Evolutionary conservation across 2,329 filamentous ascomycete genomes (phyloP), one percentile per base, ranked within the genome.

Genomic region (Hyphodiscus sp.): DNA sequence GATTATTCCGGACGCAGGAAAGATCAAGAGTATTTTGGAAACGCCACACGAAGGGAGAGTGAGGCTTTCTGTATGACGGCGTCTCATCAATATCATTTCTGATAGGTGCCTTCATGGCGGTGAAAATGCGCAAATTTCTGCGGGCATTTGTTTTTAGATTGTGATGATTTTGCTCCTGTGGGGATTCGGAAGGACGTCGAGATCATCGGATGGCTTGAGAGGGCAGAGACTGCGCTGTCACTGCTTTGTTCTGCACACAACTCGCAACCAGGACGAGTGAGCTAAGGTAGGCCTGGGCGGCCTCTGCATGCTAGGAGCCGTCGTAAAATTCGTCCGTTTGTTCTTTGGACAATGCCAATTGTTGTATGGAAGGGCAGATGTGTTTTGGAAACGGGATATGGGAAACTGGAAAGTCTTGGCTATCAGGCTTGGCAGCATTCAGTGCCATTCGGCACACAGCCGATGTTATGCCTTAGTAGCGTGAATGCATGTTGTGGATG

Each of bases 401-500:
- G 38, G 42, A 41, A 47, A 38, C 16, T 10, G 4, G 11, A 38
- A 38, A 38, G 11, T 13, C 11, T 38, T 38, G 33, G 16, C 16
- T 13, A 38, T 26, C 23, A 38, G 29, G 29, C 29, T 8, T 33
- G 29, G n/a, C n/a, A 33, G 29, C 7, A 33, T 8, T 13, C 7
- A 33, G 29, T 33, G 29, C 13, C 33, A 38, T 57, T 56, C 54
- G 56, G 59, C 29, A 30, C 43, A 51, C 47, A 55, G 48, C 64
- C 63, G 61, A 64, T 47, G 46, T 65, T 63, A 65, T 67, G 64
- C 63, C 64, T 62, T 63, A 23, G 33, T 46, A 47, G 47, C 53
- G 47, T 42, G 45, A 46, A 26, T 26, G 23, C 8, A 8, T 26
- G 23, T 26, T 26, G 3, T 26, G 23, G 4, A 4, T 38, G 33